Conservation (phyloP, 2,329 filamentous ascomycete genomes). For the Mariannaea sp. region DNA sequence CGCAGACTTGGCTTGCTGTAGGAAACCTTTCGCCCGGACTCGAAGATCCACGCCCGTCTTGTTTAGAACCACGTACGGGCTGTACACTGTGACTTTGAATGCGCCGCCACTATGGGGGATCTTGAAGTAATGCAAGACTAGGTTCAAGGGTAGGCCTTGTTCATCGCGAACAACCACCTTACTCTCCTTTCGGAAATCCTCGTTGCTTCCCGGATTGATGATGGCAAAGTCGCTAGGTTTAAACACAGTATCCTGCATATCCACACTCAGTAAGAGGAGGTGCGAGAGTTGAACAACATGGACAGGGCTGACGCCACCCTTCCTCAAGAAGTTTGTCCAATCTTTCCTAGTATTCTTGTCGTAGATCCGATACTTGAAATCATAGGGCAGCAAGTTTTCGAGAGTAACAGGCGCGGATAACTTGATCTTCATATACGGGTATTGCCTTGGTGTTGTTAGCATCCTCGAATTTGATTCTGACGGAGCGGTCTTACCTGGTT, state of each 20-base stretch:
- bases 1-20: conserved; percentile 79
- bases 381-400: conserved; percentile 92
- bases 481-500: conserved; percentile 59
- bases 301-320: conserved; percentile 94
- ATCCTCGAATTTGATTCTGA: background rate
- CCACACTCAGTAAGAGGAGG: conserved; percentile 86
- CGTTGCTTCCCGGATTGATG: conserved; percentile 86
- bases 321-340: conserved; percentile 97
- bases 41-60: conserved; percentile 90
- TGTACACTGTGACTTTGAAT: conserved; percentile 94
- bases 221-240: conserved; percentile 96
- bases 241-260: conserved; percentile 95
- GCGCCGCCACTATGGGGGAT: conserved; percentile 92
- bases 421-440: conserved; percentile 93
- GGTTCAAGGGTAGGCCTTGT: conserved; percentile 75
- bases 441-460: conserved; percentile 60
- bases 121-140: conserved; percentile 88
- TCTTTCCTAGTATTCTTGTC: conserved; percentile 99
- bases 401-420: conserved; percentile 91
- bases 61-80: conserved; percentile 93
- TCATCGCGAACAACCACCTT: conserved; percentile 82
- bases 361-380: conserved; percentile 99
- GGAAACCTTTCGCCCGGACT: conserved; percentile 85
- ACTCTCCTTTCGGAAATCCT: conserved; percentile 87
- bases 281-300: conserved; percentile 97